phyloP scores from a whole-genome alignment of 2,329 filamentous ascomycete species.

The Stemphylium vesicarium region DNA sequence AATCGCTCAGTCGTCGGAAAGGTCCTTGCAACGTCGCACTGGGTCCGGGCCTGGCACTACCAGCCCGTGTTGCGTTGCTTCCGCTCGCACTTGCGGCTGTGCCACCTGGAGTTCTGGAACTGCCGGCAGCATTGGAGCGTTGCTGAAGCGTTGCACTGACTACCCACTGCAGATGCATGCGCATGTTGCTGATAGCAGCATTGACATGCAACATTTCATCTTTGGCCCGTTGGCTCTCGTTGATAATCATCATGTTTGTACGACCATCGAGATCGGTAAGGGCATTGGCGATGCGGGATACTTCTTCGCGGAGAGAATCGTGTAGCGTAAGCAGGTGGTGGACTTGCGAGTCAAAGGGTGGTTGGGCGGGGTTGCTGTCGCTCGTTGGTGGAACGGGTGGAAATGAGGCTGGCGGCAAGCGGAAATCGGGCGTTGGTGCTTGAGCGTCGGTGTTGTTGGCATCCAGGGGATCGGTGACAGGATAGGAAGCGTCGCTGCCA shows the following conservation, averaged over 20 bases:
- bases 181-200: conserved; percentile 63
- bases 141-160: conserved; percentile 62
- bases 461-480: conserved; percentile 43
- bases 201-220: conserved; percentile 68
- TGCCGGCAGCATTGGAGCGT: conserved; percentile 35
- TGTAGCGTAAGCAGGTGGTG: conserved; percentile 67
- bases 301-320: conserved; percentile 66
- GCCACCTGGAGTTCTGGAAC: conserved; percentile 33
- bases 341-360: conserved; percentile 56
- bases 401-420: conserved; percentile 43
- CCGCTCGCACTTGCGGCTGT: conserved; percentile 28
- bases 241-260: conserved; percentile 67
- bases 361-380: conserved; percentile 33
- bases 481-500: conserved; percentile 38
- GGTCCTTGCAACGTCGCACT: conserved; percentile 35
- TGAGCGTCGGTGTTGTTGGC: conserved; percentile 40
- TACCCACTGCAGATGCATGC: conserved; percentile 68
- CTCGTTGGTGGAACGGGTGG: conserved; percentile 34
- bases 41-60: conserved; percentile 27
- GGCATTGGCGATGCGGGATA: conserved; percentile 60
- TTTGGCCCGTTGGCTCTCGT: conserved; percentile 66
- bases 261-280: conserved; percentile 66
- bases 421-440: conserved; percentile 47
- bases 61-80: conserved; percentile 36
- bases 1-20: conserved; percentile 45